Conservation (phyloP, 2,329 filamentous ascomycete species). For the Trichophyton rubrum region DNA sequence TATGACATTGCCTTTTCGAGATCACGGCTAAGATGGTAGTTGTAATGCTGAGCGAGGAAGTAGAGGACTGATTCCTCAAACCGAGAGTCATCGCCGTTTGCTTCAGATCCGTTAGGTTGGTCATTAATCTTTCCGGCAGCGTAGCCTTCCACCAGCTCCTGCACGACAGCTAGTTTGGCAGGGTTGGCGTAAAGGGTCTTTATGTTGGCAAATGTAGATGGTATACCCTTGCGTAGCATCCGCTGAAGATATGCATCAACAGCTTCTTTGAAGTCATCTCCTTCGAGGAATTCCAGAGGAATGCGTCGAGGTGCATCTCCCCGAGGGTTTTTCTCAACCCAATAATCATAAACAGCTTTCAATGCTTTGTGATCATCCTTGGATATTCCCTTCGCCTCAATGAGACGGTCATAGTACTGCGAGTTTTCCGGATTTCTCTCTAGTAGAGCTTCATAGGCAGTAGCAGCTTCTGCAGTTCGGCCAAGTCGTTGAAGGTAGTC, state of each 20-base stretch:
- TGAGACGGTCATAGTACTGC: slow-evolving; percentile 69
- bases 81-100: slow-evolving; percentile 42
- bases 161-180: slow-evolving; percentile 64
- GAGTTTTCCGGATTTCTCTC: slow-evolving; percentile 82
- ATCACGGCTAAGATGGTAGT: slow-evolving; percentile 78
- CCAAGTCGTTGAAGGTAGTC: slow-evolving; percentile 70
- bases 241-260: slow-evolving; percentile 67
- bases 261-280: slow-evolving; percentile 65
- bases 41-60: slow-evolving; percentile 94
- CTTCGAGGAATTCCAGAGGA: slow-evolving; percentile 77
- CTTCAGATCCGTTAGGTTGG: slow-evolving; percentile 38
- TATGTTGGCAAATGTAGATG: slow-evolving; percentile 91
- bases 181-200: slow-evolving; percentile 78
- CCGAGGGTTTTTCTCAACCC: slow-evolving; percentile 66
- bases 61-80: slow-evolving; percentile 75
- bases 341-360: slow-evolving; percentile 68
- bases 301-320: slow-evolving; percentile 76
- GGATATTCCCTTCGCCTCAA: slow-evolving; percentile 54
- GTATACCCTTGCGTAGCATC: slow-evolving; percentile 85
- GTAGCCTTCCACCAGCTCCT: slow-evolving; percentile 67
- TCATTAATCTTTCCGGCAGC: slow-evolving; percentile 42
- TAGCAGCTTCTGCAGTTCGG: slow-evolving; percentile 64
- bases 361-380: slow-evolving; percentile 49
- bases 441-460: slow-evolving; percentile 67
- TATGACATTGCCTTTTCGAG: slow-evolving; percentile 68